phyloP scores from a whole-genome alignment of 768 basidiomycete genomes.

The Mycena vulgaris region DNA sequence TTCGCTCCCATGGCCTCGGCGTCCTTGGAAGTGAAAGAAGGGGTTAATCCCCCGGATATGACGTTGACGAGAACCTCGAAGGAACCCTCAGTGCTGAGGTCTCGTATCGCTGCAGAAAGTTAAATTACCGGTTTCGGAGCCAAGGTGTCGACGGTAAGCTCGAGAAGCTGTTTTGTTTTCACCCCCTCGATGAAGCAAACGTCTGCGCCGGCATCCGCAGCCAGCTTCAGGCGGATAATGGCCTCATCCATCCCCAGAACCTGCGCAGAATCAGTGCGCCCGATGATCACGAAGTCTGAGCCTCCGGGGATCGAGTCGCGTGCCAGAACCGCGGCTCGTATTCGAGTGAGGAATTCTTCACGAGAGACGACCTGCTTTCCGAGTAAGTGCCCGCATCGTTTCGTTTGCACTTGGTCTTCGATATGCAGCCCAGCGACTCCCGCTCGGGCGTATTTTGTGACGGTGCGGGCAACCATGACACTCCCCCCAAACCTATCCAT shows the following conservation, averaged over 20 bases:
- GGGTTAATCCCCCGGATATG: constrained; percentile 84
- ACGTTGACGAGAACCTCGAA: constrained; percentile 82
- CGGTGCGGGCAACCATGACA: constrained; percentile 69
- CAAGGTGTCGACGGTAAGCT: constrained; percentile 74
- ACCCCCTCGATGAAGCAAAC: constrained; percentile 90
- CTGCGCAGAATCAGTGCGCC: constrained; percentile 84
- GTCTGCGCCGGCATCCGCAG: constrained; percentile 82
- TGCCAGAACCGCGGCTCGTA: constrained; percentile 84
- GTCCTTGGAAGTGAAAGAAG: constrained; percentile 78
- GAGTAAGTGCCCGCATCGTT: constrained; percentile 77
- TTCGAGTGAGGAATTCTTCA: constrained; percentile 81
- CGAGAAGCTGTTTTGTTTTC: constrained; percentile 74
- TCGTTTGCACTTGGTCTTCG: constrained; percentile 69
- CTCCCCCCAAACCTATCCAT: constrained; percentile 64
- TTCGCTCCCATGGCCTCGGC: constrained; percentile 83
- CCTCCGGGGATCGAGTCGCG: constrained; percentile 82
- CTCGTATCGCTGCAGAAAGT: neutral
- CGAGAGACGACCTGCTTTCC: constrained; percentile 88
- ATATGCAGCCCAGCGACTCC: constrained; percentile 70
- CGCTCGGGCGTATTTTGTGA: constrained; percentile 63
- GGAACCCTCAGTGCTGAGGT: neutral
- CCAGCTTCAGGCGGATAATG: constrained; percentile 73
- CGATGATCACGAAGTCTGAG: constrained; percentile 85
- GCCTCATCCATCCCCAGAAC: constrained; percentile 88
- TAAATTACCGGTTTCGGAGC: constrained; percentile 77